A percentile compares a stretch with the other conserved stretches of the same genome.
phyloP scores from a whole-genome alignment of 768 basidiomycete genomes.

The Chiua virens region DNA sequence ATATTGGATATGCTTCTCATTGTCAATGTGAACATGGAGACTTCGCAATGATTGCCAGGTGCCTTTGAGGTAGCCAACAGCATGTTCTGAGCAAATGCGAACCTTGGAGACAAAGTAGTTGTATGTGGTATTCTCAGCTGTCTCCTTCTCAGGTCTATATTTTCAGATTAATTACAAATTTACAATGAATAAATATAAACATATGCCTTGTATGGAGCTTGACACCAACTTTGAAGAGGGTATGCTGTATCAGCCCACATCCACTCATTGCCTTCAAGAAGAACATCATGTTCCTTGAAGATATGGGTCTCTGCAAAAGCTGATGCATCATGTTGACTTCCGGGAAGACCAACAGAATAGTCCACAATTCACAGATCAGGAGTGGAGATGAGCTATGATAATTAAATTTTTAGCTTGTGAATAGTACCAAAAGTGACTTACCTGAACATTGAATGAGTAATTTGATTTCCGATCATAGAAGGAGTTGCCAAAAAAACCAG shows the following conservation, averaged over 20 bases:
- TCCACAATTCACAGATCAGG: slow-evolving; percentile 25
- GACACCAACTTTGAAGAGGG: slow-evolving; percentile 31
- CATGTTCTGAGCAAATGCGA: slow-evolving; percentile 37
- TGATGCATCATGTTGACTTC: slow-evolving; percentile 35
- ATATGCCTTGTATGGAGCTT: slow-evolving; percentile 30
- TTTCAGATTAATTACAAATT: not conserved
- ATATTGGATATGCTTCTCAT: slow-evolving; percentile 2
- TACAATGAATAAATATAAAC: not conserved
- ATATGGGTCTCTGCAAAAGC: slow-evolving; percentile 31
- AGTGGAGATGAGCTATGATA: slow-evolving; percentile 13
- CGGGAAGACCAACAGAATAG: slow-evolving; percentile 31
- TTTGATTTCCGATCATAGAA: slow-evolving; percentile 26
- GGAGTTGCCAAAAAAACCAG: slow-evolving; percentile 33
- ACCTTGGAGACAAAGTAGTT: slow-evolving; percentile 36
- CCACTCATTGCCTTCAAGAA: slow-evolving; percentile 22
- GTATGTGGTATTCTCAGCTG: slow-evolving; percentile 7
- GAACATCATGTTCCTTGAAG: slow-evolving; percentile 1
- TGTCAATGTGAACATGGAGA: slow-evolving; percentile 6
- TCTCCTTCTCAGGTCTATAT: slow-evolving; percentile 6
- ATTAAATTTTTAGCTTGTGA: not conserved
- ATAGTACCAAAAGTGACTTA: not conserved
- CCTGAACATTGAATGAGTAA: slow-evolving; percentile 1
- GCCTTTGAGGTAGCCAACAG: slow-evolving; percentile 42
- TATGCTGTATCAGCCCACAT: slow-evolving; percentile 43
- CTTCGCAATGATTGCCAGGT: slow-evolving; percentile 14